Evolutionary conservation across 169 alveolate species (phyloP).

Genomic region (Besnoitia besnoiti): DNA sequence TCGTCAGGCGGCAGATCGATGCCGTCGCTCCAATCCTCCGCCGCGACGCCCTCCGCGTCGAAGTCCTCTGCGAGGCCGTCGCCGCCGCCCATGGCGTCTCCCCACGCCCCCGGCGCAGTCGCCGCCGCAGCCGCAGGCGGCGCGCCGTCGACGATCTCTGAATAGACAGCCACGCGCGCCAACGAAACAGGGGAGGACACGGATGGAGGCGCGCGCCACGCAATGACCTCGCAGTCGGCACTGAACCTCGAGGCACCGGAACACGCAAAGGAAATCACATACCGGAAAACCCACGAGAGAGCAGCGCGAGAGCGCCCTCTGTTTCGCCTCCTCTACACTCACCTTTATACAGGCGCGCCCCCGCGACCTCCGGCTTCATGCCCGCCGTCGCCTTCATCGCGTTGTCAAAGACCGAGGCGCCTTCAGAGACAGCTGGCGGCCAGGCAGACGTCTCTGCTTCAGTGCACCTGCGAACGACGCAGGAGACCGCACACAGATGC

Average conservation of each 20-base stretch:
- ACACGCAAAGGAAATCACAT: neutral
- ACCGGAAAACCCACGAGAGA: too few species aligned
- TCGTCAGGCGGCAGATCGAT: conserved; percentile 62
- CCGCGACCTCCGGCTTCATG: conserved; percentile 24
- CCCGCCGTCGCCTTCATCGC: conserved; percentile 23
- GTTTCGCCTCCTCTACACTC: neutral
- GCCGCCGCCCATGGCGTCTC: conserved; percentile 43
- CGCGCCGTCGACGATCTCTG: conserved; percentile 30
- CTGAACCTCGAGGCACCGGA: too few species aligned
- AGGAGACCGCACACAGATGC: too few species aligned
- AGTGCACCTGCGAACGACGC: neutral
- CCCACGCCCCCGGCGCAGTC: conserved; percentile 54
- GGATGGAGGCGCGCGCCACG: neutral
- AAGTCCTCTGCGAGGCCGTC: conserved; percentile 55
- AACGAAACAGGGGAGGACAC: neutral
- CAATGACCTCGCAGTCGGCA: neutral
- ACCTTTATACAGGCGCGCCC: conserved; percentile 23
- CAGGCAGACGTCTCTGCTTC: conserved; percentile 26
- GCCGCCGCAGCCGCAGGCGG: neutral
- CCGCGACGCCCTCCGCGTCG: conserved; percentile 60
- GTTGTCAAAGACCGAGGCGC: neutral
- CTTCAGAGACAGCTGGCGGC: conserved; percentile 14
- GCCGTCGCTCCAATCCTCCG: conserved; percentile 67
- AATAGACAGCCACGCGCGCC: neutral
- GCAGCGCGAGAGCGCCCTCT: too few species aligned